Evolutionary conservation across 441 rosid genomes (phyloP), one percentile per base, ranked within the genome.

Genomic region (Viola pubescens): DNA sequence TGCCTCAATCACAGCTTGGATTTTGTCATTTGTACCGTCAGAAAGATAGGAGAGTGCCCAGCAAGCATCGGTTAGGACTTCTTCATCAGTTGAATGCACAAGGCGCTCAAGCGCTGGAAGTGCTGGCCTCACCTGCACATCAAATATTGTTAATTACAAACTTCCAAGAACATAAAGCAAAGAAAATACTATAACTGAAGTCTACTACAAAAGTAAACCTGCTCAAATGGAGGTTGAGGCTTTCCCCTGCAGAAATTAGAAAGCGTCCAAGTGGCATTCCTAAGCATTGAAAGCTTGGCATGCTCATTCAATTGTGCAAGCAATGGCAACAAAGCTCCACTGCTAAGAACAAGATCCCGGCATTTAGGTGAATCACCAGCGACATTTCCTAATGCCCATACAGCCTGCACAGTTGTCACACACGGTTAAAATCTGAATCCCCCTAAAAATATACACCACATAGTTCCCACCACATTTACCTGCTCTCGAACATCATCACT

Each of bases 221-320:
- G 82, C 52, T 88, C 91, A 66, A 88, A 88, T 8, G 69, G 56
- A 61, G 92, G 92, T 61, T 80, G 92, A 41, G 95, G 95, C 76
- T 85, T 88, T 62, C 92, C 95, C 61, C 90, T 73, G 45, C 92
- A 88, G 60, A 88, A 88, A 70, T 82, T 86, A 26, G 91, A 86
- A 37, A 88, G 83, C 7, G 91, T 86, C 96, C 96, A 88, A 8
- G 96, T 86, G 62, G 89, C 96, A 76, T 84, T 88, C 73, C 89
- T 80, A 45, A 86, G 74, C 94, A 88, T 86, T 0, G 96, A 83
- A 59, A 86, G 82, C 68, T 86, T 83, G 12, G 89, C 79, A 66
- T 80, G 82, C 73, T 84, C 94, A 70, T 79, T 86, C 60, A 89
- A 46, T 70, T 80, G 89, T 4, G 76, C 70, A 50, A 86, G 64